Conservation (phyloP, 192 early-diverging fungal genomes). For the Backusella morwellensis region DNA sequence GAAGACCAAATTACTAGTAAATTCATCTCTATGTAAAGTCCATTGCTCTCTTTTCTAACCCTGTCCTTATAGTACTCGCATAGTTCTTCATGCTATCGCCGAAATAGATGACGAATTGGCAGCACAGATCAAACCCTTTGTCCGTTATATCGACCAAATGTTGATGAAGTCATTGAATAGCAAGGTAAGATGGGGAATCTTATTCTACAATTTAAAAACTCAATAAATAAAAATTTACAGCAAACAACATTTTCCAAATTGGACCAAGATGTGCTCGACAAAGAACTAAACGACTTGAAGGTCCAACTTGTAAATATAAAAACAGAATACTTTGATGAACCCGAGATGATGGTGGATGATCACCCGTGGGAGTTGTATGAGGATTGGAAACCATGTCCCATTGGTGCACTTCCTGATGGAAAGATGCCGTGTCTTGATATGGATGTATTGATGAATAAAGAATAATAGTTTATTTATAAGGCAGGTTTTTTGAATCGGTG, state of each 20-base stretch:
- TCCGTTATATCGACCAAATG: constrained; percentile 36
- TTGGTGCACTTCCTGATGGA: constrained; percentile 41
- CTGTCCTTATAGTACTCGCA: constrained; percentile 22
- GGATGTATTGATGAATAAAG: background rate
- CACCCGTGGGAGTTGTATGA: constrained; percentile 29
- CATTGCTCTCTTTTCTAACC: background rate
- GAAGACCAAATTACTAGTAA: constrained; percentile 56
- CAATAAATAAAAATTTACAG: background rate
- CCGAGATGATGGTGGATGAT: background rate
- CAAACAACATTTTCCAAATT: background rate
- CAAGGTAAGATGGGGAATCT: background rate
- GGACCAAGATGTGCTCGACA: background rate
- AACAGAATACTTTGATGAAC: background rate
- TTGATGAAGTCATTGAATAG: constrained; percentile 2
- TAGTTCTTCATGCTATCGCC: constrained; percentile 26
- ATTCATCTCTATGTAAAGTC: background rate
- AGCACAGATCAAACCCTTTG: constrained; percentile 26
- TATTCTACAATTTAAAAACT: no score
- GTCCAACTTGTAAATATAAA: constrained; percentile 9
- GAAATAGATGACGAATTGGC: constrained; percentile 19
- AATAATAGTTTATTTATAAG: background rate
- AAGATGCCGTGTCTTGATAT: constrained; percentile 39
- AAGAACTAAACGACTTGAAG: background rate
- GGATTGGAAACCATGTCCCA: constrained; percentile 38
- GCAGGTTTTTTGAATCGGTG: background rate